phyloP scores from a whole-genome alignment of 371 early-diverging fungal genomes.

The Polyrhizophydium stewartii region DNA sequence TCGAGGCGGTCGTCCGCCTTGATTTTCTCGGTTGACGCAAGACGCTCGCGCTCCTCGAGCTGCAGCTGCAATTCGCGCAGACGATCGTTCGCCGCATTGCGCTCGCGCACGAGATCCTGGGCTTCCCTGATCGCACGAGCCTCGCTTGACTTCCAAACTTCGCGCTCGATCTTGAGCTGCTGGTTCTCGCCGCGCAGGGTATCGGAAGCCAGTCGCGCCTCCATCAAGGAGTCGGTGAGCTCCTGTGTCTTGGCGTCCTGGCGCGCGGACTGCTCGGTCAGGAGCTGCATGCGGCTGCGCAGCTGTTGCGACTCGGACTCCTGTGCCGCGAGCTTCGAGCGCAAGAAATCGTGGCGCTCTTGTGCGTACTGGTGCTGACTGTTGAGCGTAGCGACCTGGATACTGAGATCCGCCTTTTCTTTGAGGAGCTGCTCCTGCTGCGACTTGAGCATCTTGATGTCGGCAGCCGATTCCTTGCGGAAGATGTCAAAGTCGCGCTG shows the following conservation, averaged over 20 bases:
- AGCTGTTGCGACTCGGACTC: conserved; percentile 26
- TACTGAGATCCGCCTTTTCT: conserved; percentile 38
- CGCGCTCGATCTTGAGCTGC: conserved; percentile 42
- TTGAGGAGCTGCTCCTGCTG: conserved; percentile 23
- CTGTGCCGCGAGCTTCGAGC: conserved; percentile 1
- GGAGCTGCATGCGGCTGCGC: conserved; percentile 19
- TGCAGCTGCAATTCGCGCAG: conserved; percentile 23
- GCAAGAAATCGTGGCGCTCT: not conserved
- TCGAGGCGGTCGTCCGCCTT: conserved; percentile 9
- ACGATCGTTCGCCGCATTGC: conserved; percentile 30
- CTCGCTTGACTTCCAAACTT: conserved; percentile 45
- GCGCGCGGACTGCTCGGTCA: conserved; percentile 31
- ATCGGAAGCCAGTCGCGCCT: conserved; percentile 28
- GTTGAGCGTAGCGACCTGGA: conserved; percentile 26
- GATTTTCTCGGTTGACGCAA: conserved; percentile 9
- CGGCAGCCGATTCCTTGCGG: conserved; percentile 46
- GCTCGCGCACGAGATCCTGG: conserved; percentile 40
- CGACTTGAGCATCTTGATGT: conserved; percentile 44
- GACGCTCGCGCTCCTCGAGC: conserved; percentile 34
- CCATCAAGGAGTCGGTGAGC: conserved; percentile 29
- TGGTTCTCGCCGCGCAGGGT: conserved; percentile 23
- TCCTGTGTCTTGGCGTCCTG: conserved; percentile 38
- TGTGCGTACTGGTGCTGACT: conserved; percentile 7
- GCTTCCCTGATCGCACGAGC: conserved; percentile 41
- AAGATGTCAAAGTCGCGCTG: conserved; percentile 55